Evolutionary conservation across 2,329 filamentous ascomycete species (phyloP).

Genomic region (Penicillium hordei): DNA sequence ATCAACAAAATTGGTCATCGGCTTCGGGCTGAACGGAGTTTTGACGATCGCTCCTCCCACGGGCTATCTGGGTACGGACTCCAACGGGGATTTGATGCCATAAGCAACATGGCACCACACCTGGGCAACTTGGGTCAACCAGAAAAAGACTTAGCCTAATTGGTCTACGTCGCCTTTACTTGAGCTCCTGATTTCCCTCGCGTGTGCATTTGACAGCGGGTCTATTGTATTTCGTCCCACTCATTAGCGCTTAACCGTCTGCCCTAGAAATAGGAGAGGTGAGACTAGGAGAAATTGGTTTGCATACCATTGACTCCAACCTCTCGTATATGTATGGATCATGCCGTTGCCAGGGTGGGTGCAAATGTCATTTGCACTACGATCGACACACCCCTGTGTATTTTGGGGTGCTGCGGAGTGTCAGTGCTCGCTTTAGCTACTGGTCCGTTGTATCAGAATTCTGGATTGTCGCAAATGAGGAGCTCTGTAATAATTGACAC

Average conservation of each 20-base stretch:
- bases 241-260: conserved; percentile 1
- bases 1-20: background rate
- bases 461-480: background rate
- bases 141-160: too few species aligned
- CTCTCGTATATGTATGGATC: background rate
- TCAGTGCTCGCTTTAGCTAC: background rate
- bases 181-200: background rate
- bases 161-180: background rate
- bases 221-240: conserved; percentile 4
- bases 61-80: background rate
- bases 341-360: background rate
- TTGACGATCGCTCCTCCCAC: background rate
- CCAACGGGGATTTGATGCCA: background rate
- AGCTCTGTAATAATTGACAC: background rate
- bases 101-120: background rate
- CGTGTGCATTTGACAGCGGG: background rate
- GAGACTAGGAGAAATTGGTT: conserved; percentile 14
- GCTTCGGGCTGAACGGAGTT: background rate
- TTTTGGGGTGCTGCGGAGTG: background rate
- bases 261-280: background rate
- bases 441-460: background rate
- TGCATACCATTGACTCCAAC: conserved; percentile 16
- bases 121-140: background rate
- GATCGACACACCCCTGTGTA: conserved; percentile 6
- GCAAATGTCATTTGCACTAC: background rate